Evolutionary conservation across 257 asterid species (phyloP), one percentile per base, ranked within the genome.

Genomic region (Solanum habrochaites): DNA sequence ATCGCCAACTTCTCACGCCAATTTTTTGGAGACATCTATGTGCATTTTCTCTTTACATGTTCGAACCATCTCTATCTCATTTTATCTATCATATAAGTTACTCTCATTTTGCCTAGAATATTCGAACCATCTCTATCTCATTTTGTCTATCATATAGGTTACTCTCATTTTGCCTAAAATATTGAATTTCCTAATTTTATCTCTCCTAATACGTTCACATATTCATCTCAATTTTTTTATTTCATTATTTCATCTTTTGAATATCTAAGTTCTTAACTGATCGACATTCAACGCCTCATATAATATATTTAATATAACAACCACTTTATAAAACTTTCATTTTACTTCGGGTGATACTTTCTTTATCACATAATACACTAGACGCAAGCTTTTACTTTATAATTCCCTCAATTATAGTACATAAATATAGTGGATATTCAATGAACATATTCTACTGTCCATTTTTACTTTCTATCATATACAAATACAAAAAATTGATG

Each of bases 261-360:
- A 56, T 56, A 0, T 56, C 1, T 1, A 3, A 56, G 0, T 56
- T 56, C 0, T 2, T 18, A 1, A 0, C 0, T 11, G 10, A 0
- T 18, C 11, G 1, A 56, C 11, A 56, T 6, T 52, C 10, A 16
- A 1, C 4, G 4, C 62, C 1, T 16, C 10, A 6, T 16, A 2
- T 52, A 52, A 6, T 52, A 52, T 52, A 16, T 4, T 52, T 52
- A 18, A 18, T 52, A 16, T 16, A 16, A 0, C 4, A 56, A 56
- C 7, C 64, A 7, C 0, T 3, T 56, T 56, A 7, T 7, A 56
- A 56, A 56, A 56, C 2, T 56, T 56, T 7, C n/a, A 2, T 56
- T 56, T 45, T 4, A 18, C 3, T 18, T 18, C 11, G 2, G n/a
- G 3, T 18, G 11, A 56, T 56, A 18, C n/a, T 2, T 56, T 18